Percentiles rank a stretch among this genome's conserved stretches.
Evolutionary conservation across 202 grass and related monocot species (phyloP).

Genomic region (Bolboschoenoplectus hybrid): DNA sequence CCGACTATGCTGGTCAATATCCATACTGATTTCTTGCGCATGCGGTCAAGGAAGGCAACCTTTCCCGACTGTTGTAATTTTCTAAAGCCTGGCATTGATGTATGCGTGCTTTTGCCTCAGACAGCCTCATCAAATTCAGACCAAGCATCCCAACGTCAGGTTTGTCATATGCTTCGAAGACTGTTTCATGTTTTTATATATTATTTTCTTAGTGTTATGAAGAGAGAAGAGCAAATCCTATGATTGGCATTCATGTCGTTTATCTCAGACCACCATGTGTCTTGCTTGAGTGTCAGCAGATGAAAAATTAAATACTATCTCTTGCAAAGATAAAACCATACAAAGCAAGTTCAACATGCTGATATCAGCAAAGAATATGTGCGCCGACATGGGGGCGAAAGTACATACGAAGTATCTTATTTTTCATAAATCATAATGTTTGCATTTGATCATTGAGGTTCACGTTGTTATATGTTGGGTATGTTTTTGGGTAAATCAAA

Average conservation of each 20-base stretch:
- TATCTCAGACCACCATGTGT: neutral
- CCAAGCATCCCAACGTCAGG: constrained; percentile 42
- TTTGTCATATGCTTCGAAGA: constrained; percentile 43
- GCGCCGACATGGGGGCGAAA: neutral
- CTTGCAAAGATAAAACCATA: neutral
- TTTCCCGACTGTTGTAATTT: constrained; percentile 63
- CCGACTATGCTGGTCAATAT: constrained; percentile 45
- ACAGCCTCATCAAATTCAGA: constrained; percentile 38
- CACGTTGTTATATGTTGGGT: neutral
- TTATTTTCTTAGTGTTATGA: neutral
- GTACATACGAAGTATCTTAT: neutral
- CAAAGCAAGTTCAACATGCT: neutral
- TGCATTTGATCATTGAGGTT: constrained; percentile 2
- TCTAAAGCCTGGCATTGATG: constrained; percentile 61
- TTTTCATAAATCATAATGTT: neutral
- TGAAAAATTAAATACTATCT: neutral
- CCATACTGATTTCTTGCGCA: constrained; percentile 53
- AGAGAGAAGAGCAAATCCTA: constrained; percentile 19
- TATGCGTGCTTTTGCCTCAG: constrained; percentile 57
- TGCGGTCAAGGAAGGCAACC: constrained; percentile 64
- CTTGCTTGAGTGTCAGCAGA: neutral
- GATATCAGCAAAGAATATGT: neutral
- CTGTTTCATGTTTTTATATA: neutral
- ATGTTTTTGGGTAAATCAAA: neutral
- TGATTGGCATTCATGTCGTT: neutral